phyloP scores from a whole-genome alignment of 2,329 filamentous ascomycete species.

The Aspergillus melleus region DNA sequence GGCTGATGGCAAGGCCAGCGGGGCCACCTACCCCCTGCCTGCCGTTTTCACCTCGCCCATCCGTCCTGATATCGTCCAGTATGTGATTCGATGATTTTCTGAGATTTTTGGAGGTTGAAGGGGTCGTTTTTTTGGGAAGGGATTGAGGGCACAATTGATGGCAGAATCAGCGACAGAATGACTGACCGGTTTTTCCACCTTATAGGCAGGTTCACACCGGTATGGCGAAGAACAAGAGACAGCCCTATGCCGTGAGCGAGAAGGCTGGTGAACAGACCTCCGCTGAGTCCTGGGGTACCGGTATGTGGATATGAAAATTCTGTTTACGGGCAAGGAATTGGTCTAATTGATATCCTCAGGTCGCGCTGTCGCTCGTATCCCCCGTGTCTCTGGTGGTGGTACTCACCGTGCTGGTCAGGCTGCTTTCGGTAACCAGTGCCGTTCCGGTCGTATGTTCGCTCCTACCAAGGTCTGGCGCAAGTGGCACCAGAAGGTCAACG shows the following conservation, averaged over 20 bases:
- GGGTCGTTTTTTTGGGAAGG: neutral
- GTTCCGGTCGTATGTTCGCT: conserved; percentile 99
- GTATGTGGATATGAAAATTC: conserved; percentile 56
- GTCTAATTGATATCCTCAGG: conserved; percentile 52
- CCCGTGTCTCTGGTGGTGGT: conserved; percentile 99
- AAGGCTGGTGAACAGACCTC: conserved; percentile 99
- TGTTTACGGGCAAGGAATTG: conserved; percentile 5
- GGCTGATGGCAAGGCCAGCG: conserved; percentile 90
- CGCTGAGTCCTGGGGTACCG: conserved; percentile 99
- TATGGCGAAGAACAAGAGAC: conserved; percentile 99
- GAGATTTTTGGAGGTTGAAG: neutral
- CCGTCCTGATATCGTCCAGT: conserved; percentile 98
- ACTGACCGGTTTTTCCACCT: conserved; percentile 33
- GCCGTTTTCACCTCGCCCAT: conserved; percentile 97
- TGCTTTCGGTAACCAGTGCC: conserved; percentile 99
- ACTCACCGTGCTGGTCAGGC: conserved; percentile 99
- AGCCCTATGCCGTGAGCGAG: conserved; percentile 99
- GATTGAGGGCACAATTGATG: conserved; percentile 5
- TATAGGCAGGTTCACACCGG: conserved; percentile 81
- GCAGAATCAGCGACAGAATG: conserved; percentile 19
- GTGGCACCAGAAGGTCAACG: conserved; percentile 99
- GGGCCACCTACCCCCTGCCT: conserved; percentile 87
- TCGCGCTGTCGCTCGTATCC: conserved; percentile 99
- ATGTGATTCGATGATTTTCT: conserved; percentile 46
- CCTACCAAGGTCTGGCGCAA: conserved; percentile 99